These are phyloP conservation scores for Magnolia officinalis DNA, from an alignment of 164 flowering plant genomes.

Conservation along the genomic window DNA sequence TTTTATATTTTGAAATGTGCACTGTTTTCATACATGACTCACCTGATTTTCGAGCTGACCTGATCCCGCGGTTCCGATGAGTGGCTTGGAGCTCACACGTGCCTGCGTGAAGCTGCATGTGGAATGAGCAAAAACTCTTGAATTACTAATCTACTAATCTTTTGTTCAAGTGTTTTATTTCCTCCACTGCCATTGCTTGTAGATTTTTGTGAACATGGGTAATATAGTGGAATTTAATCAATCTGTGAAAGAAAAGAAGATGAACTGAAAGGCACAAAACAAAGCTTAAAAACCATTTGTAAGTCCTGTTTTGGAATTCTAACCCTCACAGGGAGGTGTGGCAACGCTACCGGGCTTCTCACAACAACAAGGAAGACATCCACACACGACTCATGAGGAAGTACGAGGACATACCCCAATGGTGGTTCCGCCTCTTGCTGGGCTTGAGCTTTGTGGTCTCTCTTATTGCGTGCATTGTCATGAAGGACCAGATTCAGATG, in stretches of 20 bases:
- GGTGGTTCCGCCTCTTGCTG: slow-evolving; percentile 68
- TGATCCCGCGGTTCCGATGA: too few species aligned
- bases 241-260: too few species aligned
- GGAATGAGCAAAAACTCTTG: too few species aligned
- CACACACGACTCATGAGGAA: slow-evolving; percentile 76
- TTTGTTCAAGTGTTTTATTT: background rate
- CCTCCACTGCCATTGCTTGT: background rate
- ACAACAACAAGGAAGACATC: slow-evolving; percentile 44
- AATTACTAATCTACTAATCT: background rate
- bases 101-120: too few species aligned
- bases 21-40: too few species aligned
- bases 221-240: too few species aligned
- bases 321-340: slow-evolving; percentile 45
- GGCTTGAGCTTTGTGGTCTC: slow-evolving; percentile 33
- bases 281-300: background rate
- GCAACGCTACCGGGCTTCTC: slow-evolving; percentile 26
- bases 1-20: too few species aligned
- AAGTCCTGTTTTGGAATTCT: background rate
- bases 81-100: too few species aligned
- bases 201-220: background rate
- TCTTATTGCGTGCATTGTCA: slow-evolving; percentile 49
- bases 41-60: too few species aligned
- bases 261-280: too few species aligned
- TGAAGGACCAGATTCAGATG: slow-evolving; percentile 64
- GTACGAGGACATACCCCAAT: slow-evolving; percentile 56